Percentiles rank a stretch among this genome's conserved stretches.
phyloP scores from a whole-genome alignment of 1,284 basidiomycete genomes.

The Cutaneotrichosporon daszewskae region DNA sequence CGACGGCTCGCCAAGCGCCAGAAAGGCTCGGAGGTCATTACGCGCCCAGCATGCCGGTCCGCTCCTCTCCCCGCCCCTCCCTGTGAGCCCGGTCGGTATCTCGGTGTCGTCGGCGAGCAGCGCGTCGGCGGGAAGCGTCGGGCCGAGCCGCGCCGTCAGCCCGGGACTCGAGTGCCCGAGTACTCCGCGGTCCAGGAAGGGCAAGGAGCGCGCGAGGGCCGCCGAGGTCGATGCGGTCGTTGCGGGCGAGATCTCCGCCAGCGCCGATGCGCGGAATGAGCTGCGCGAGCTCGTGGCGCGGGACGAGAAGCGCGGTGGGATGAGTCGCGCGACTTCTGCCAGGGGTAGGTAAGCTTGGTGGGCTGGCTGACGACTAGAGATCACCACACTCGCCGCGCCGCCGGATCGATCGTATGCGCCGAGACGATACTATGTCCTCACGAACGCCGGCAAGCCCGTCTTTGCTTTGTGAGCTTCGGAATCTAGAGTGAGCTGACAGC shows the following conservation, averaged over 20 bases:
- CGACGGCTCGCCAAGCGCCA: no score
- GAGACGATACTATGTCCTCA: slow-evolving; percentile 84
- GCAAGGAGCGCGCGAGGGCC: slow-evolving; percentile 10
- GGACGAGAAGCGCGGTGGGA: not conserved
- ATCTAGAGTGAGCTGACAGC: not conserved
- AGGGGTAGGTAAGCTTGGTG: not conserved
- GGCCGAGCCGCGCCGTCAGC: no score
- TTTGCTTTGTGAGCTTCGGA: slow-evolving; percentile 62
- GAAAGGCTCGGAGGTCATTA: no score
- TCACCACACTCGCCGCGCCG: not conserved
- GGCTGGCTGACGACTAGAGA: not conserved
- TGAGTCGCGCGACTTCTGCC: not conserved
- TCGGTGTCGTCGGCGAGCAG: no score
- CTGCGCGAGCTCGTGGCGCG: slow-evolving; percentile 8
- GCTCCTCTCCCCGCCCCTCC: no score
- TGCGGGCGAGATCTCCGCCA: not conserved
- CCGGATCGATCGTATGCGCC: slow-evolving; percentile 10
- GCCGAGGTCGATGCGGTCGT: slow-evolving; percentile 1
- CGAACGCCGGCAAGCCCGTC: slow-evolving; percentile 89
- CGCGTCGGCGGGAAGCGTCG: no score
- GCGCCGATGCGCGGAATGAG: slow-evolving; percentile 2
- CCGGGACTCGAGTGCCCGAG: no score
- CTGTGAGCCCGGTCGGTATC: no score
- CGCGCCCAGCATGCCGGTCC: no score
- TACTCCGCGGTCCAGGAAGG: slow-evolving; percentile 5